Base-by-base conservation (phyloP, 306 rosid species). In the Pachyrhizus erosus region DNA sequence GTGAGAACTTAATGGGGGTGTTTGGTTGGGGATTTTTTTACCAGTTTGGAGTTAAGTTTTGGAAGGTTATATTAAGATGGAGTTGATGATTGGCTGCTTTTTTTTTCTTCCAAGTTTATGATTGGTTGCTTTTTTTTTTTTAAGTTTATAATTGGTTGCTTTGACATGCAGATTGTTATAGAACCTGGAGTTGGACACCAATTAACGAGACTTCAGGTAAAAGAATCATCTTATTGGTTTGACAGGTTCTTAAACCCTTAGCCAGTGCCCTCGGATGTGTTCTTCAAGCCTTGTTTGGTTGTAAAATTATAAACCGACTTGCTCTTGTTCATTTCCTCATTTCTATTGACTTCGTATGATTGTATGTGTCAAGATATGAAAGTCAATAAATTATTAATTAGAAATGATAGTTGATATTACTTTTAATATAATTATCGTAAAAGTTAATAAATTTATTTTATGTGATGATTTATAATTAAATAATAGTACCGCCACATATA, bases 141-240 rank as follows among this genome's bases (percentile, higher is more conserved):
- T n/a, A n/a, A n/a, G n/a, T 37, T 37, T 37, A 8, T 37, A 2
- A 37, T 37, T 37, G 42, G 42, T 78, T 48, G 54, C 80, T 77
- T 77, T 82, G 52, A 76, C 29, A 39, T 84, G 80, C 88, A 93
- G 97, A 78, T 92, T 5, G 82, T 87, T 29, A 85, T 85, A 27
- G 91, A 91, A 75, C 91, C 91, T 37, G 92, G 91, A 80, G 79
- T 93, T 26, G 82, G 78, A 6, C 97, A 92, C 72, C 84, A 84
- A 77, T 37, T 37, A 37, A 37, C 42, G 42, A 79, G 89, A 14
- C 46, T 73, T 34, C 92, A 91, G 84, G 82, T 96, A 18, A 90
- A 79, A 74, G 90, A 93, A 82, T 89, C 91, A 42, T 79, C 93
- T 24, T 79, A 92, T 78, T 96, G 97, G 99, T 90, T 96, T 80